phyloP scores from a whole-genome alignment of 495 filamentous ascomycete species.

The Podospora appendiculata region DNA sequence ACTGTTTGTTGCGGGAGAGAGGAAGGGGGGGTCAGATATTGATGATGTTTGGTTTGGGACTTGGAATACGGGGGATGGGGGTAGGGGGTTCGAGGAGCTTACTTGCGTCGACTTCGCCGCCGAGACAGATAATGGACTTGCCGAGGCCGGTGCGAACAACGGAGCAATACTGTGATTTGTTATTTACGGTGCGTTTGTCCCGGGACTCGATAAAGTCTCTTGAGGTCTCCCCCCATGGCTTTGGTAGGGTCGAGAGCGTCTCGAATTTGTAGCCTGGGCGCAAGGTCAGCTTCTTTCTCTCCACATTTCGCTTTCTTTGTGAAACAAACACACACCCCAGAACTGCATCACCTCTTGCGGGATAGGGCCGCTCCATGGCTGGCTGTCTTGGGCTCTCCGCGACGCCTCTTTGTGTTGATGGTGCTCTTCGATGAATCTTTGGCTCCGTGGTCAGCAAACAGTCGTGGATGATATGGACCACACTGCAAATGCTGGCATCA shows the following conservation, averaged over 20 bases:
- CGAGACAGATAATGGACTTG: conserved; percentile 60
- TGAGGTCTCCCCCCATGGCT: conserved; percentile 60
- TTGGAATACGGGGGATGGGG: no score
- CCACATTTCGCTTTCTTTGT: background rate
- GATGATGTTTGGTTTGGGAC: no score
- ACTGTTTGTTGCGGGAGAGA: conserved; percentile 37
- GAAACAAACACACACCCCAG: conserved; percentile 43
- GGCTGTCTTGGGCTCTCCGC: conserved; percentile 47
- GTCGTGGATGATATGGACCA: background rate
- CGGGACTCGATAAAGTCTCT: conserved; percentile 73
- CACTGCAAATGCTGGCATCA: no score
- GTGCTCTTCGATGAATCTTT: conserved; percentile 90
- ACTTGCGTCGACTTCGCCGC: conserved; percentile 94
- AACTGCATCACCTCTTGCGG: conserved; percentile 41
- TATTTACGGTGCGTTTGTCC: conserved; percentile 63
- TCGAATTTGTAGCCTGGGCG: conserved; percentile 90
- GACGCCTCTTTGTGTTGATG: conserved; percentile 56
- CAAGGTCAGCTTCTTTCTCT: conserved; percentile 8
- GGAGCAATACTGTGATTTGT: conserved; percentile 89
- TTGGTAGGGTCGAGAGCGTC: conserved; percentile 64
- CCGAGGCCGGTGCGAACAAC: conserved; percentile 84
- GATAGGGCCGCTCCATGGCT: conserved; percentile 44
- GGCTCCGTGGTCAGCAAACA: conserved; percentile 3
- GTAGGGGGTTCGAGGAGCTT: conserved; percentile 22
- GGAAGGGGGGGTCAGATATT: no score